Percentiles rank a stretch among this genome's conserved stretches.
These are phyloP conservation scores for Pestalotiopsis sp. DNA, from an alignment of 2,329 filamentous ascomycete species.

Conservation along the genomic window DNA sequence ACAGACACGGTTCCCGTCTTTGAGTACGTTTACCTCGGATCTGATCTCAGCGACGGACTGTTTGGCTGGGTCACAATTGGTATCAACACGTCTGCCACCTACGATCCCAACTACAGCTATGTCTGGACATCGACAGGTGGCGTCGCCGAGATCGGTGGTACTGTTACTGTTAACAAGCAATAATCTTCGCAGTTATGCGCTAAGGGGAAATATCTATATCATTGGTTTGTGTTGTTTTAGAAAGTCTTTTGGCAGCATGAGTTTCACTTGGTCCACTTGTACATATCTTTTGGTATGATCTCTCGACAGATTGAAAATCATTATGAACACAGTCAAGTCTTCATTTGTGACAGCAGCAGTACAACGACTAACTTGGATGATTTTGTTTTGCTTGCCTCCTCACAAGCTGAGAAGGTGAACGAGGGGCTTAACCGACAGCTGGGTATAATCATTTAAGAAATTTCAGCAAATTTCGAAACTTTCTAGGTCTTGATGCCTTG, in stretches of 20 bases:
- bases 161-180: background rate
- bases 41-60: background rate
- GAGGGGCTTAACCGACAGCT: no score
- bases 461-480: background rate
- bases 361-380: no score
- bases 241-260: no score
- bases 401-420: no score
- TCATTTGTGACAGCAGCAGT: no score
- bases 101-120: conserved; percentile 2
- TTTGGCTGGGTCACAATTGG: background rate
- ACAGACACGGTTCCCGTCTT: background rate
- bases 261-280: no score
- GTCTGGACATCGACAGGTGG: background rate
- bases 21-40: conserved; percentile 4
- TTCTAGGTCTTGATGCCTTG: background rate
- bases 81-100: conserved; percentile 3
- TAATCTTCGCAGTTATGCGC: background rate
- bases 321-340: no score
- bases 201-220: no score
- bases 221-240: no score
- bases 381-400: no score
- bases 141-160: background rate
- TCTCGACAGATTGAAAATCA: no score
- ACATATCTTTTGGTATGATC: no score
- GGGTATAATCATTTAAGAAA: background rate